Conservation (phyloP, 768 basidiomycete genomes). For the Chalciporus sphaerocephalus region DNA sequence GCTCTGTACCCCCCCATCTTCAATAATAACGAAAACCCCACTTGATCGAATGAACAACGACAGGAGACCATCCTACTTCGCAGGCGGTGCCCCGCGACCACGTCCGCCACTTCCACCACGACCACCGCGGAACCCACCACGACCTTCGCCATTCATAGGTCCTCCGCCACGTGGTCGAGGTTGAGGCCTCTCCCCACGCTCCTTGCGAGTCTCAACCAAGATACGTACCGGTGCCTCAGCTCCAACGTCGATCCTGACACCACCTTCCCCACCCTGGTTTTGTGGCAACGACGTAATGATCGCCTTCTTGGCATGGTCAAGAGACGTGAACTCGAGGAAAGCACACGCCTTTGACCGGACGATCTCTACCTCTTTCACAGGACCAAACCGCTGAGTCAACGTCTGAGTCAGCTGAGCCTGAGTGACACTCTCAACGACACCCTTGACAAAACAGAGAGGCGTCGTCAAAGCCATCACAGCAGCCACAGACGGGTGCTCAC, state of each 20-base stretch:
- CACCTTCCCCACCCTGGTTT: constrained; percentile 81
- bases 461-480: constrained; percentile 64
- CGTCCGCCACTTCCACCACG: constrained; percentile 42
- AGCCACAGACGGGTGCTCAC: constrained; percentile 41
- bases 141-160: constrained; percentile 45
- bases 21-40: constrained; percentile 2
- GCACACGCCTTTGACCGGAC: constrained; percentile 87
- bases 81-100: constrained; percentile 36
- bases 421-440: constrained; percentile 66
- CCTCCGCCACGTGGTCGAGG: constrained; percentile 59
- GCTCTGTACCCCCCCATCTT: constrained; percentile 1
- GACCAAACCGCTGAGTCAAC: constrained; percentile 66
- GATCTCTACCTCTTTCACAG: constrained; percentile 84
- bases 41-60: not conserved
- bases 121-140: constrained; percentile 46
- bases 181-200: constrained; percentile 76
- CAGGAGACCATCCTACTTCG: constrained; percentile 18
- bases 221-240: constrained; percentile 55
- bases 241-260: constrained; percentile 70
- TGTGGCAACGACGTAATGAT: constrained; percentile 68
- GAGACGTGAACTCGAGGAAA: constrained; percentile 79
- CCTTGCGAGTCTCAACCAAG: constrained; percentile 85
- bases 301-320: constrained; percentile 83
- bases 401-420: constrained; percentile 44
- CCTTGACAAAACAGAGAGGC: constrained; percentile 90